These are phyloP conservation scores for Bremia lactucae DNA, from an alignment of 352 stramenopile species.

Conservation along the genomic window DNA sequence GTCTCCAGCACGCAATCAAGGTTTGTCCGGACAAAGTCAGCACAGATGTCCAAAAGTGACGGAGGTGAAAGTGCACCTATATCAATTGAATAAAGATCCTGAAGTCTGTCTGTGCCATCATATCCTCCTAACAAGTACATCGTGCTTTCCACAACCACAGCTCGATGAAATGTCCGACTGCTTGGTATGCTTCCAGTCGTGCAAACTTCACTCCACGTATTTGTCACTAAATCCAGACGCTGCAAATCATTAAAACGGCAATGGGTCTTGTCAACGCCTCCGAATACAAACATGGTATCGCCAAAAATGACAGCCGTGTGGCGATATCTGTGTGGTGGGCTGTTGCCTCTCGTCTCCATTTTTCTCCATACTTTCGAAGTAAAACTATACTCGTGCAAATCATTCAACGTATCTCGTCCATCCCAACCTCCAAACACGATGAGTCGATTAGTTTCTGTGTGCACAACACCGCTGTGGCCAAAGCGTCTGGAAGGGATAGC, in stretches of 20 bases:
- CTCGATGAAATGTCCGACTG: slow-evolving; percentile 81
- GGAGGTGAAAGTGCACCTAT: slow-evolving; percentile 64
- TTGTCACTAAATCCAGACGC: slow-evolving; percentile 60
- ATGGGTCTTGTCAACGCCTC: slow-evolving; percentile 84
- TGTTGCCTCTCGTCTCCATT: slow-evolving; percentile 39
- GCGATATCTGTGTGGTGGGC: slow-evolving; percentile 70
- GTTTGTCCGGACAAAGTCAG: slow-evolving; percentile 58
- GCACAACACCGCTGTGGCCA: slow-evolving; percentile 74
- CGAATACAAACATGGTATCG: slow-evolving; percentile 85
- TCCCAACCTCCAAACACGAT: slow-evolving; percentile 85
- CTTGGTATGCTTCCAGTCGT: slow-evolving; percentile 72
- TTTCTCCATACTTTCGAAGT: slow-evolving; percentile 56
- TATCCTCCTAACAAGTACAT: slow-evolving; percentile 85
- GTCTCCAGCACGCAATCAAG: slow-evolving; percentile 47
- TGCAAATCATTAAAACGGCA: slow-evolving; percentile 82
- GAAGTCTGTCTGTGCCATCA: slow-evolving; percentile 71
- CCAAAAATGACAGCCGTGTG: slow-evolving; percentile 78
- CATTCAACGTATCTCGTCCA: slow-evolving; percentile 76
- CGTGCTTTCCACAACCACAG: slow-evolving; percentile 62
- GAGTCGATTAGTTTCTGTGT: slow-evolving; percentile 50
- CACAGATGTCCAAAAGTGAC: slow-evolving; percentile 63
- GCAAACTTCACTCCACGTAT: slow-evolving; percentile 79
- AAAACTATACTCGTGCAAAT: slow-evolving; percentile 74
- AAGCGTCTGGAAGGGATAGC: slow-evolving; percentile 58
- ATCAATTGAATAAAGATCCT: slow-evolving; percentile 80